phyloP scores from a whole-genome alignment of 2,329 filamentous ascomycete genomes.

The Diplodia sapinea region DNA sequence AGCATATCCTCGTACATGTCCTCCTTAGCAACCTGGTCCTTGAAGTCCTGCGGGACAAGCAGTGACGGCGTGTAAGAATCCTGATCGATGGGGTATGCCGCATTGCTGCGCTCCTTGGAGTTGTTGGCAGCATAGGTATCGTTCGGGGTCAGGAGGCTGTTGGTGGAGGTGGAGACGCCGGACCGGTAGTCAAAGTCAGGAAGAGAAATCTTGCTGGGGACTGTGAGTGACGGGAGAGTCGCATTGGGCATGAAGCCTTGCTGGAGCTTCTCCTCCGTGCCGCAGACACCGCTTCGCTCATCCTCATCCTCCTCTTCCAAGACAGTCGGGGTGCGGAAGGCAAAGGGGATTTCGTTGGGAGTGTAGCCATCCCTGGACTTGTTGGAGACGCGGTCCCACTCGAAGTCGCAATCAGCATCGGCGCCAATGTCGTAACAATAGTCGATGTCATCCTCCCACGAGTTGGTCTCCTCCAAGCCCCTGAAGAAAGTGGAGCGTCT shows the following conservation, averaged over 20 bases:
- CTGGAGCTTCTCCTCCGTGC: constrained; percentile 17
- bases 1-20: constrained; percentile 48
- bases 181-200: constrained; percentile 46
- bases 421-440: constrained; percentile 67
- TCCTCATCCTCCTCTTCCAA: constrained; percentile 27
- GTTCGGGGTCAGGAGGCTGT: constrained; percentile 27
- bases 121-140: constrained; percentile 23
- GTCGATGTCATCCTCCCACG: constrained; percentile 68
- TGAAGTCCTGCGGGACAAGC: constrained; percentile 44
- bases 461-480: constrained; percentile 36
- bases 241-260: constrained; percentile 34
- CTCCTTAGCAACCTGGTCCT: constrained; percentile 42
- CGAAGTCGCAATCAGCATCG: constrained; percentile 66
- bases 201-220: constrained; percentile 40
- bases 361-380: constrained; percentile 42
- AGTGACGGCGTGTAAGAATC: constrained; percentile 47
- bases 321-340: constrained; percentile 15
- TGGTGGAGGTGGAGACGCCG: constrained; percentile 44
- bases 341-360: constrained; percentile 21
- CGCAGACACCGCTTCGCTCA: constrained; percentile 4
- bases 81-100: constrained; percentile 31
- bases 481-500: constrained; percentile 31
- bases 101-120: constrained; percentile 1
- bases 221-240: constrained; percentile 40
- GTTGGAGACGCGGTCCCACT: constrained; percentile 56